A percentile compares a stretch with the other conserved stretches of the same genome.
phyloP scores from a whole-genome alignment of 2,329 filamentous ascomycete species.

The Xenoacremonium recifei region DNA sequence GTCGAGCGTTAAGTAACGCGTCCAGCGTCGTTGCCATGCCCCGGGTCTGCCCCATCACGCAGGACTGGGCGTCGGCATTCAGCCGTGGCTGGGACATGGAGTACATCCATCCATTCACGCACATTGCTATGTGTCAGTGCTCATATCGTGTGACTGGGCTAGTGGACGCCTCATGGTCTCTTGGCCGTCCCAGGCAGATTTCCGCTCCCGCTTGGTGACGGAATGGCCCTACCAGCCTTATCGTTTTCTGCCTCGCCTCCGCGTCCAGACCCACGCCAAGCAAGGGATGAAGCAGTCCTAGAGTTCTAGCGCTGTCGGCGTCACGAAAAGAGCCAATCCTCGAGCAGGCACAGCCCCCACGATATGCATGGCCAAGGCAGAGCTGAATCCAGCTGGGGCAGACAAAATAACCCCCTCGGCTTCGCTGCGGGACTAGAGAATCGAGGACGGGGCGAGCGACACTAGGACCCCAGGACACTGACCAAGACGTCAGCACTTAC shows the following conservation, averaged over 20 bases:
- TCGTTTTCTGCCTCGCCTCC: slow-evolving; percentile 20
- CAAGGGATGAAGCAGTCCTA: slow-evolving; percentile 8
- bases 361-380: slow-evolving; percentile 12
- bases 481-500: too few relatives aligned
- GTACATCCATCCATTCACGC: too few relatives aligned
- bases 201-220: not conserved
- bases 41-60: not conserved
- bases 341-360: slow-evolving; percentile 19
- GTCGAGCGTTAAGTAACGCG: not conserved
- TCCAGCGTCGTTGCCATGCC: not conserved
- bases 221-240: slow-evolving; percentile 3
- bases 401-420: too few relatives aligned
- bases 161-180: not conserved
- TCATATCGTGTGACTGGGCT: not conserved
- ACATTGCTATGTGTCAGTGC: too few relatives aligned
- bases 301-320: slow-evolving; percentile 15
- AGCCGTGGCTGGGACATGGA: too few relatives aligned
- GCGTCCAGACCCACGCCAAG: too few relatives aligned
- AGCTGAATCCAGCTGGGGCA: slow-evolving; percentile 18
- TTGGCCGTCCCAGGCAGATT: not conserved
- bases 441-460: too few relatives aligned
- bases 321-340: slow-evolving; percentile 11
- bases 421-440: too few relatives aligned
- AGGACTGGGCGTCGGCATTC: not conserved
- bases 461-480: not conserved